phyloP scores from a whole-genome alignment of 1,139 yeast species.

The Debaryomyces sp. region DNA sequence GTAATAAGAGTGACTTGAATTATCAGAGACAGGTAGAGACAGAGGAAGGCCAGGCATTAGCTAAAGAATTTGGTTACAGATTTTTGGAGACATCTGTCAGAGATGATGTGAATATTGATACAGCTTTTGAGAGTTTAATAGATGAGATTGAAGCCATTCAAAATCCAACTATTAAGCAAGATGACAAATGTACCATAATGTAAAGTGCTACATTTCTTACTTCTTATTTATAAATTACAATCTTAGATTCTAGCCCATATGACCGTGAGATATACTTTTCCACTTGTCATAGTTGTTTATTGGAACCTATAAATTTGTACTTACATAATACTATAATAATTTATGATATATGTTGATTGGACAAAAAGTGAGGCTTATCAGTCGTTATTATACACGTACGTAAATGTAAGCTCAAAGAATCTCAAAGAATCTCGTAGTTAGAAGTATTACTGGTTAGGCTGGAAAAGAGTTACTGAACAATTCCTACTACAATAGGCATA shows the following conservation, averaged over 20 bases:
- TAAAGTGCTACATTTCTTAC: constrained; percentile 13
- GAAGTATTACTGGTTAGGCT: no score
- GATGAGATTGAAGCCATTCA: constrained; percentile 69
- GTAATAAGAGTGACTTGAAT: constrained; percentile 78
- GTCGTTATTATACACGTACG: neutral
- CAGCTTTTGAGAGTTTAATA: constrained; percentile 67
- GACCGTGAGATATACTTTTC: neutral
- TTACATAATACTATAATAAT: neutral
- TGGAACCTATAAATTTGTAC: neutral
- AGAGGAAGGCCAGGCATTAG: constrained; percentile 66
- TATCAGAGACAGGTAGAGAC: constrained; percentile 65
- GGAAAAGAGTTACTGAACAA: neutral
- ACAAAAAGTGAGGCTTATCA: neutral
- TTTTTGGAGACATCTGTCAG: constrained; percentile 88
- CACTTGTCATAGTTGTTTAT: neutral
- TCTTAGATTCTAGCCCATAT: neutral
- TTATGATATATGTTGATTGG: neutral
- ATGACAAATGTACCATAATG: constrained; percentile 42
- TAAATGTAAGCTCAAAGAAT: neutral
- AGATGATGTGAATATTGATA: constrained; percentile 63
- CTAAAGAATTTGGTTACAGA: constrained; percentile 62
- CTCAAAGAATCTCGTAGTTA: neutral
- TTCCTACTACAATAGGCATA: no score
- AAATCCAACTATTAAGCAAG: constrained; percentile 45
- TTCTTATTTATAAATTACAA: neutral